Percentiles rank a stretch among this genome's conserved stretches.
phyloP scores from a whole-genome alignment of 192 early-diverging fungal genomes.

The Backusella morwellensis region DNA sequence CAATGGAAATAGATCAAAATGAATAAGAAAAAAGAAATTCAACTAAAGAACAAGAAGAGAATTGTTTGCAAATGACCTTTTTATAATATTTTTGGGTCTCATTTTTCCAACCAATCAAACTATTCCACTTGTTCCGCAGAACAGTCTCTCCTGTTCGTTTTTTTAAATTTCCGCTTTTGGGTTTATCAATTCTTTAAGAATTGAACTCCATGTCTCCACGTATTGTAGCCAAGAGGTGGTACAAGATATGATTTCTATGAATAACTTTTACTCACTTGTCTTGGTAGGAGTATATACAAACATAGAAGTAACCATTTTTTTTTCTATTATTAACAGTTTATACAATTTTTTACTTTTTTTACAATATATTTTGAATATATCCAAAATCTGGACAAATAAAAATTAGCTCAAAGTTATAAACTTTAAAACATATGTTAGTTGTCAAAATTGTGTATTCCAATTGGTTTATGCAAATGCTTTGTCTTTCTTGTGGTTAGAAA shows the following conservation, averaged over 20 bases:
- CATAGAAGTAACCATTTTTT: neutral
- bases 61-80: neutral
- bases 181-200: neutral
- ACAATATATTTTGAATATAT: neutral
- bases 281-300: neutral
- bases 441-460: neutral
- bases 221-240: neutral
- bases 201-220: neutral
- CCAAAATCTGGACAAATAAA: neutral
- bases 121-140: conserved; percentile 8
- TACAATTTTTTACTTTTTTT: neutral
- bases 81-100: neutral
- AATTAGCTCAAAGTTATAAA: neutral
- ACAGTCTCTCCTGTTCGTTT: neutral
- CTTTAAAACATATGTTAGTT: neutral
- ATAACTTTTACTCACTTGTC: neutral
- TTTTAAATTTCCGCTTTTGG: conserved; percentile 6
- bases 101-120: conserved; percentile 10
- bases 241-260: neutral
- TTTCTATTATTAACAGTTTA: neutral
- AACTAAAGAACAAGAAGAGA: conserved; percentile 13
- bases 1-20: conserved; percentile 29
- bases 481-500: neutral
- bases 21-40: neutral
- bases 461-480: neutral